Base-by-base conservation (phyloP, 2,329 filamentous ascomycete genomes). In the Hypoxylon sp. region DNA sequence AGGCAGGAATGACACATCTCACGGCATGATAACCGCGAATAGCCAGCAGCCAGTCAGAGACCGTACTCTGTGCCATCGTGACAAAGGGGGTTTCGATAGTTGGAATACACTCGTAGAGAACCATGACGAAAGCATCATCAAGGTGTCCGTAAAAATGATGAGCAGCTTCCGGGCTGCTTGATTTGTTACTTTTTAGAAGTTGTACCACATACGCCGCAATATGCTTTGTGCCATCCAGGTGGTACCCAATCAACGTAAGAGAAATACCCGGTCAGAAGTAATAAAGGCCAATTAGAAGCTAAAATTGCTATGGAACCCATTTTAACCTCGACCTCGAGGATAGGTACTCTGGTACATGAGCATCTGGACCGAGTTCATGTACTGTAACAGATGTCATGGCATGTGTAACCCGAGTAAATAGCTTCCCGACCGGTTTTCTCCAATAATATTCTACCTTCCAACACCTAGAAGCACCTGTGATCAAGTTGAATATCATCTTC, bases 231-330 rank as follows among this genome's bases (percentile, higher is more conserved):
- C 68, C 68, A 53, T 51, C 32, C 36, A 32, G 28, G 36, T 62
- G 68, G 68, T 70, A 70, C 23, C 68, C 68, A 70, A 70, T 68
- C 50, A 70, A 14, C 45, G n/a, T n/a, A 2, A 13, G 30, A 21
- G 6, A 6, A 34, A 43, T 32, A 67, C 53, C 61, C 25, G 46
- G 43, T 41, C 25, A n/a, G 17, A 28, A 45, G 34, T 5, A 11
- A 19, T 1, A 55, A 6, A 9, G 43, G 28, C 62, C 68, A 63
- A 68, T 67, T 11, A 60, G 28, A 45, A 52, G 13, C 9, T 32
- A 17, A 46, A 34, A 10, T 46, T 50, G 25, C 51, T 38, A 36
- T n/a, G 17, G 60, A 30, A 38, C 48, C 51, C 28, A 30, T 45
- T 45, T 55, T 52, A 63, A 63, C 56, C 56, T 65, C 65, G 57